Base-by-base conservation (phyloP, 2,329 filamentous ascomycete genomes). In the Trichoderma koningii region DNA sequence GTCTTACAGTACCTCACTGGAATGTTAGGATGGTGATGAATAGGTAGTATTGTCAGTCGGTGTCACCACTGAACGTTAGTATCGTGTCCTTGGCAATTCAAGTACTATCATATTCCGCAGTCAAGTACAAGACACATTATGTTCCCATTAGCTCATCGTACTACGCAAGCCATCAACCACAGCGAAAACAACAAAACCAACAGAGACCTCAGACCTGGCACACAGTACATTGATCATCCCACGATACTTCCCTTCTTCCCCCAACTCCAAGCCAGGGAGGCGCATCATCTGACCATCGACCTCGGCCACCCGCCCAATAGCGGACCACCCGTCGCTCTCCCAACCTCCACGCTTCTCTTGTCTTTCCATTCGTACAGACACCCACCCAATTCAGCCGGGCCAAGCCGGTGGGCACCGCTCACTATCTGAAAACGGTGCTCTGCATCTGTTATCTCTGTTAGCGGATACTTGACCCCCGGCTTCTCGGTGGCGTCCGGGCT, bases 271-370 rank as follows among this genome's bases (percentile, higher is more conserved):
- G 28, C 59, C 59, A 48, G 34, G 50, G 59, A 50, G 55, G 59
- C 59, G 50, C 26, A 63, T 63, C 59, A 63, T 63, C 59, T 63
- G 50, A 63, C 50, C 59, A 19, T 38, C 12, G 50, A 47, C 59
- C 59, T 55, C 59, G 59, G 59, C 59, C 38, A 19, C 19, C 59
- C 59, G 59, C 28, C 59, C 59, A 63, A 55, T 63, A 50, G 38
- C 26, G 59, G 50, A 28, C 15, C 41, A 14, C 50, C 50, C 34
- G 10, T 38, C 34, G 12, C 12, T 55, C 59, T 23, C 23, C 21
- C 34, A 63, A 38, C 26, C 50, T 44, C 56, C 34, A 14, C 4
- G 34, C 17, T 45, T 45, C 42, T 45, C 17, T 19, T 45, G 12
- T 12, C 34, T 38, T 52, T 52, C 26, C 50, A 19, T 28, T n/a